Conservation (phyloP, 495 filamentous ascomycete species). For the Penicillium samsonianum region DNA sequence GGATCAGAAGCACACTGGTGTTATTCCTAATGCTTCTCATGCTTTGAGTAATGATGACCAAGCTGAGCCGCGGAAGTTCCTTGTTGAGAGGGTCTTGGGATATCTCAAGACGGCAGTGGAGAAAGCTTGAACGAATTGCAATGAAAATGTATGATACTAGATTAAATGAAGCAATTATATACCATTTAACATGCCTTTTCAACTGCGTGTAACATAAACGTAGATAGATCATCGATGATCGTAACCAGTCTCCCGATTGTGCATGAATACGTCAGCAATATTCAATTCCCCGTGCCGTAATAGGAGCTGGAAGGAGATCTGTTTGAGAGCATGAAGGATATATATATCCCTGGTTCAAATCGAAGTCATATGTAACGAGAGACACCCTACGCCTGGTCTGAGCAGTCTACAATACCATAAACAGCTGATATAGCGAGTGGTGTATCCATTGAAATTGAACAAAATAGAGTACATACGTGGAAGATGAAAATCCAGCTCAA, state of each 20-base stretch:
- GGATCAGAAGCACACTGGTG: conserved; percentile 39
- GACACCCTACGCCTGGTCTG: background rate
- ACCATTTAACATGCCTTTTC: background rate
- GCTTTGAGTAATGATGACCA: conserved; percentile 51
- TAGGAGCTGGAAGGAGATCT: background rate
- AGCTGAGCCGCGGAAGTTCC: conserved; percentile 39
- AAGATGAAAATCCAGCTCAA: background rate
- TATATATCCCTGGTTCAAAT: background rate
- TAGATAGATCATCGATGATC: background rate
- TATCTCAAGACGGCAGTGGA: conserved; percentile 26
- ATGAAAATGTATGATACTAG: conserved; percentile 20
- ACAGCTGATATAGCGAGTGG: background rate
- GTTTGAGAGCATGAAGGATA: background rate
- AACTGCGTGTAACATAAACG: background rate
- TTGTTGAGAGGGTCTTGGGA: conserved; percentile 40
- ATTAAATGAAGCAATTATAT: background rate
- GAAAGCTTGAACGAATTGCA: background rate
- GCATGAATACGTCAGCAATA: background rate
- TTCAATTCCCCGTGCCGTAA: background rate
- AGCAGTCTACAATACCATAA: background rate
- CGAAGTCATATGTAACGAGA: background rate
- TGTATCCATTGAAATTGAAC: conserved; percentile 1
- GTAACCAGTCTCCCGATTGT: background rate
- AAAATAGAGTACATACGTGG: conserved; percentile 3
- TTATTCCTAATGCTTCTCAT: conserved; percentile 50